Evolutionary conservation across 23 red algal species (phyloP).

Genomic region (Gracilaria caudata): DNA sequence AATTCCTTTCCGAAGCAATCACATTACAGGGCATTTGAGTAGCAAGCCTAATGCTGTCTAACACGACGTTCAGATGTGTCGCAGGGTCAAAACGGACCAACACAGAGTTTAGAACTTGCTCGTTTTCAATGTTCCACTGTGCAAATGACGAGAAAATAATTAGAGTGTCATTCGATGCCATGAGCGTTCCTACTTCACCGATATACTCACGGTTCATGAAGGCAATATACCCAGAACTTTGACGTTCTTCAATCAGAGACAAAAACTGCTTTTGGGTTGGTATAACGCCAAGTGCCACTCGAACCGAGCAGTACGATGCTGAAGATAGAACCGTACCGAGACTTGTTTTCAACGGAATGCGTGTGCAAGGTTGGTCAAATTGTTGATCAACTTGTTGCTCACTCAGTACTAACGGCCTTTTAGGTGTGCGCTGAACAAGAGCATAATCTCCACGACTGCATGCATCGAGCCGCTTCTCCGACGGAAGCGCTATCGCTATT

Average conservation of each 20-base stretch:
- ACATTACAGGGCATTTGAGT: neutral
- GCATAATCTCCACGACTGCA: conserved; percentile 25
- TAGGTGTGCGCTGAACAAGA: neutral
- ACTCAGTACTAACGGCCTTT: neutral
- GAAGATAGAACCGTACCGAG: conserved; percentile 4
- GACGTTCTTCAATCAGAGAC: neutral
- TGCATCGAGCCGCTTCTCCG: conserved; percentile 3
- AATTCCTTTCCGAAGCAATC: neutral
- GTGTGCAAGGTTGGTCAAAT: neutral
- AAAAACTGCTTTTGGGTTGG: neutral
- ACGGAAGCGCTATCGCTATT: conserved; percentile 5
- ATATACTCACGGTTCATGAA: neutral
- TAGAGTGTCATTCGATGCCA: neutral
- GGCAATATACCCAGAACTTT: neutral
- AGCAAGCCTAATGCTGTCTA: neutral
- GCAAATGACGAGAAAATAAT: neutral
- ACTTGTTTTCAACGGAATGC: neutral
- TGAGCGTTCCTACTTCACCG: neutral
- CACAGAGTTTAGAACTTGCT: neutral
- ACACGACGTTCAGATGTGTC: neutral
- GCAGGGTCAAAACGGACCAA: neutral
- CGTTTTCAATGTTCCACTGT: neutral
- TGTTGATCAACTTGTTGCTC: neutral
- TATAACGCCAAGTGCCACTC: neutral
- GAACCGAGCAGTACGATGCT: neutral